These are phyloP conservation scores for Penicillium vulpinum DNA, from an alignment of 2,329 filamentous ascomycete genomes.

Conservation along the genomic window DNA sequence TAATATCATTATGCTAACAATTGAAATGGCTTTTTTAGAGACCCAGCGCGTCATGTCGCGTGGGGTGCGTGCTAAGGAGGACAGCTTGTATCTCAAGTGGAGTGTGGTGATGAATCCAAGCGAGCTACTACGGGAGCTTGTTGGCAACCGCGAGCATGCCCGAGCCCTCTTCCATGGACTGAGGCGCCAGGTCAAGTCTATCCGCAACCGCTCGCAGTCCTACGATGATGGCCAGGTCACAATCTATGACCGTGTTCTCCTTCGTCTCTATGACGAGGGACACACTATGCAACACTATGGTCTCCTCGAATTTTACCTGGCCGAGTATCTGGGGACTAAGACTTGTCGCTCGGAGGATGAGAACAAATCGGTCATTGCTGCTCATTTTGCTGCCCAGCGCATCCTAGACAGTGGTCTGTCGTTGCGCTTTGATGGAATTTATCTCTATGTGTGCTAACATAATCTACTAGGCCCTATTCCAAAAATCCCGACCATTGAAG, in stretches of 20 bases:
- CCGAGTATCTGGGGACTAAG: conserved; percentile 40
- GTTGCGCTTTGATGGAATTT: neutral
- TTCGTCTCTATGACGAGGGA: conserved; percentile 37
- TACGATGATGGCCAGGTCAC: conserved; percentile 39
- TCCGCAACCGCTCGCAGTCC: conserved; percentile 37
- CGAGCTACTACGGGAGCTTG: conserved; percentile 31
- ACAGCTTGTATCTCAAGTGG: conserved; percentile 14
- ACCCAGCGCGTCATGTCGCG: neutral
- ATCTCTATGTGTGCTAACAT: neutral
- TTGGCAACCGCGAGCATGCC: conserved; percentile 25
- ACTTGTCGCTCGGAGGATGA: conserved; percentile 17
- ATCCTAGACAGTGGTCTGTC: conserved; percentile 21
- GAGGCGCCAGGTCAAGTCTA: conserved; percentile 35
- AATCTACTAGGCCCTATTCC: neutral
- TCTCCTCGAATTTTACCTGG: conserved; percentile 41
- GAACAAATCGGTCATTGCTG: conserved; percentile 27
- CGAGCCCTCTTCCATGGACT: conserved; percentile 35
- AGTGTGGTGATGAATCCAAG: conserved; percentile 22
- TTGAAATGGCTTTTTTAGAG: neutral
- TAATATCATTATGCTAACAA: neutral
- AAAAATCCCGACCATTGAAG: neutral
- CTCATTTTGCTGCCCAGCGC: conserved; percentile 29
- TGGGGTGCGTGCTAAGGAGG: neutral
- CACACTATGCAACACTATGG: conserved; percentile 31
- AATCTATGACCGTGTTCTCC: conserved; percentile 43